Evolutionary conservation across 2,329 filamentous ascomycete genomes (phyloP).

Genomic region (Endocalyx cinctus): DNA sequence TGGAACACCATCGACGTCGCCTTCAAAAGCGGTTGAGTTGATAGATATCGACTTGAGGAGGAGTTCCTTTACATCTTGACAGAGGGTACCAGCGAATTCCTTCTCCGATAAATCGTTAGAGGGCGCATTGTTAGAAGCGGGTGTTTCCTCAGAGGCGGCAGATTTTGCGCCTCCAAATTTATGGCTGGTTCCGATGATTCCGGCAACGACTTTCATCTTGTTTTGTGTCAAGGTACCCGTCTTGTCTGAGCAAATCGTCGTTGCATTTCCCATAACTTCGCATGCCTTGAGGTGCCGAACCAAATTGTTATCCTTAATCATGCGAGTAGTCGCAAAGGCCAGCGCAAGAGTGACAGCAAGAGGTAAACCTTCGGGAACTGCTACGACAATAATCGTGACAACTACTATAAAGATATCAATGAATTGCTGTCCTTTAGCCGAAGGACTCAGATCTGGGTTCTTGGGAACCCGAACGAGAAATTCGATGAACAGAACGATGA

Average conservation of each 20-base stretch:
- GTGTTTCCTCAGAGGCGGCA: slow-evolving; percentile 15
- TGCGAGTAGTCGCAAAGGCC: slow-evolving; percentile 71
- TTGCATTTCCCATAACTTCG: slow-evolving; percentile 78
- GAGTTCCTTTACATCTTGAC: slow-evolving; percentile 44
- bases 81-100: slow-evolving; percentile 44
- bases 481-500: slow-evolving; percentile 80
- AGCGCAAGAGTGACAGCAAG: slow-evolving; percentile 73
- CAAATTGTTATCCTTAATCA: slow-evolving; percentile 74
- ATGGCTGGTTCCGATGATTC: slow-evolving; percentile 51
- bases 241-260: slow-evolving; percentile 65
- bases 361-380: slow-evolving; percentile 72
- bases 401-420: slow-evolving; percentile 74
- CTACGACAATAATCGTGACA: slow-evolving; percentile 75
- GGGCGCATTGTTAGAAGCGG: slow-evolving; percentile 8
- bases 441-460: slow-evolving; percentile 45
- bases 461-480: slow-evolving; percentile 67
- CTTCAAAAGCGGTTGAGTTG: slow-evolving; percentile 74
- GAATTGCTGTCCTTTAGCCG: slow-evolving; percentile 74
- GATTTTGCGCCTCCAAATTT: slow-evolving; percentile 43
- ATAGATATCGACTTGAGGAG: slow-evolving; percentile 56
- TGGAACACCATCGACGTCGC: slow-evolving; percentile 60
- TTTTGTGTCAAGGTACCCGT: slow-evolving; percentile 65
- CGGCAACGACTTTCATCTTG: slow-evolving; percentile 64
- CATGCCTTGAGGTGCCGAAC: slow-evolving; percentile 73
- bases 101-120: slow-evolving; percentile 35